Evolutionary conservation across 495 filamentous ascomycete species (phyloP).

Genomic region (Neurospora sp.): DNA sequence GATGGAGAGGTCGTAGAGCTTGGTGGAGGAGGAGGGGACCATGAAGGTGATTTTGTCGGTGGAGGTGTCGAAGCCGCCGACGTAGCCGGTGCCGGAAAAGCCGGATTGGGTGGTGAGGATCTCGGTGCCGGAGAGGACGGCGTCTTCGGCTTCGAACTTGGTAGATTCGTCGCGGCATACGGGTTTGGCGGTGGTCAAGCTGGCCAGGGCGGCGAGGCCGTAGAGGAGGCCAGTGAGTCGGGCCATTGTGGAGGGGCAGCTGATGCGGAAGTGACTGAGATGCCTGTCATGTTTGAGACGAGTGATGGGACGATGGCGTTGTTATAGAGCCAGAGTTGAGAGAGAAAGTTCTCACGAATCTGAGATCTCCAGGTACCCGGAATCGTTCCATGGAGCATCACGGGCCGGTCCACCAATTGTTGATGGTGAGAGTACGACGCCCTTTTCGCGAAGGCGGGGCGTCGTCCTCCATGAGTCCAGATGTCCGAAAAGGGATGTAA

Average conservation of each 20-base stretch:
- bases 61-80: slow-evolving; percentile 28
- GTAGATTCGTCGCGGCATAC: background rate
- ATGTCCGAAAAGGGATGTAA: background rate
- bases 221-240: background rate
- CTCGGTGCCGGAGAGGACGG: slow-evolving; percentile 22
- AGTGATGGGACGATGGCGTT: background rate
- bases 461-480: background rate
- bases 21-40: slow-evolving; percentile 14
- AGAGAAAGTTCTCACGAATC: background rate
- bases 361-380: background rate
- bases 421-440: background rate
- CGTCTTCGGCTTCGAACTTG: slow-evolving; percentile 33
- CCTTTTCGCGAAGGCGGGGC: background rate
- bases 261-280: background rate
- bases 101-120: slow-evolving; percentile 24
- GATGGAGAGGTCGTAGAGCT: slow-evolving; percentile 33
- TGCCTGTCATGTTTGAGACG: background rate
- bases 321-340: background rate
- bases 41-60: slow-evolving; percentile 32
- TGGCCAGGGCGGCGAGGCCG: background rate
- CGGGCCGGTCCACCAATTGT: background rate
- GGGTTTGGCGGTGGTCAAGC: background rate
- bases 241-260: background rate
- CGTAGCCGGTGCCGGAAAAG: slow-evolving; percentile 33
- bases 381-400: background rate